Conservation (phyloP, 2,329 filamentous ascomycete species). For the Ceratocystis ficicola region DNA sequence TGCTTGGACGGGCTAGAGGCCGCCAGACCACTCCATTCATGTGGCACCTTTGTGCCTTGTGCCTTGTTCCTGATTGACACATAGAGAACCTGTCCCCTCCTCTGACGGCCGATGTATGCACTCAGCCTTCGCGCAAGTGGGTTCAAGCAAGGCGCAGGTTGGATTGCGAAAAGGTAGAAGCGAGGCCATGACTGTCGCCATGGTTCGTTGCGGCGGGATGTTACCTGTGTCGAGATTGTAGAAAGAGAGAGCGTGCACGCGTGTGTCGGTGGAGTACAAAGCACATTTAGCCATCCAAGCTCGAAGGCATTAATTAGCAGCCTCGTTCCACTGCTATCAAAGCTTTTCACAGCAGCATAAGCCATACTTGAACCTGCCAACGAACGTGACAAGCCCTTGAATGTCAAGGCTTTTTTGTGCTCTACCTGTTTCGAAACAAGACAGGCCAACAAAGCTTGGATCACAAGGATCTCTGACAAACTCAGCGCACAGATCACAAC, state of each 20-base stretch:
- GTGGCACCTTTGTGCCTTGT: neutral
- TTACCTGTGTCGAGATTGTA: no score
- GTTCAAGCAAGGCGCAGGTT: no score
- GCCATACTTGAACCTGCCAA: neutral
- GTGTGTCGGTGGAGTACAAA: no score
- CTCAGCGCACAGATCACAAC: neutral
- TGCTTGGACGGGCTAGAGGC: neutral
- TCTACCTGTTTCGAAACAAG: slow-evolving; percentile 7
- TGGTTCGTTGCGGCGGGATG: neutral
- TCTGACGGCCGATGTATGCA: neutral
- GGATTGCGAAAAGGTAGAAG: neutral
- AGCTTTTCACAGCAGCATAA: neutral
- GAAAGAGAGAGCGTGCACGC: no score
- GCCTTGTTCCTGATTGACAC: slow-evolving; percentile 1
- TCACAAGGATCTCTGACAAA: neutral
- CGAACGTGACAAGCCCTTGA: neutral
- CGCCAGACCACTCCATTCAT: neutral
- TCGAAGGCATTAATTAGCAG: no score
- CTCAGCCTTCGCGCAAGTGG: slow-evolving; percentile 2
- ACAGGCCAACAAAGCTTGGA: slow-evolving; percentile 8
- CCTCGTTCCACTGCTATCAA: neutral
- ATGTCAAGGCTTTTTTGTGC: neutral
- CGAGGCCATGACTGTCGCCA: neutral
- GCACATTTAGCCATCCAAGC: no score
- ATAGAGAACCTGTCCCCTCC: neutral